These are phyloP conservation scores for Chrysanthemum makinoi DNA, from an alignment of 129 eudicot genomes.

Conservation along the genomic window DNA sequence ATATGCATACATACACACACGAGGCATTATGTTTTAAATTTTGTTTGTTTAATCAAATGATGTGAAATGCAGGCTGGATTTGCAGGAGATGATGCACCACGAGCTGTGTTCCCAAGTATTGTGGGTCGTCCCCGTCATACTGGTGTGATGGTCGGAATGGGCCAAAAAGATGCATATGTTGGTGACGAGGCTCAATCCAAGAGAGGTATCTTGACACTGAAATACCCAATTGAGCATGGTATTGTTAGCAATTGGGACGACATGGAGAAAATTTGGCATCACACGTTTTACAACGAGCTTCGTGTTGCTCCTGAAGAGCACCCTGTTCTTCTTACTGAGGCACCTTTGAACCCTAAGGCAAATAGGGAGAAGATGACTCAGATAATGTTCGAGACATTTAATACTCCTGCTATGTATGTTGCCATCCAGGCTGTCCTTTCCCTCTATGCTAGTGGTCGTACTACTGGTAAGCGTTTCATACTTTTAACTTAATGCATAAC, in stretches of 20 bases:
- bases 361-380: slow-evolving; percentile 75
- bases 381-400: slow-evolving; percentile 68
- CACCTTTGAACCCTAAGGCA: slow-evolving; percentile 66
- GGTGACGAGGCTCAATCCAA: slow-evolving; percentile 76
- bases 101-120: slow-evolving; percentile 63
- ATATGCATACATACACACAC: neutral
- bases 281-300: slow-evolving; percentile 64
- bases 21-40: too few relatives aligned
- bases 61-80: slow-evolving; percentile 51
- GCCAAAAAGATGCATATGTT: slow-evolving; percentile 72
- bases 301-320: slow-evolving; percentile 75
- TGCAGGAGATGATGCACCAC: slow-evolving; percentile 62
- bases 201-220: slow-evolving; percentile 58
- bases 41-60: neutral
- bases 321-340: slow-evolving; percentile 71
- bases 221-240: slow-evolving; percentile 71
- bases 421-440: slow-evolving; percentile 66
- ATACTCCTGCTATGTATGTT: slow-evolving; percentile 67
- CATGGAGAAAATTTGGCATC: slow-evolving; percentile 80
- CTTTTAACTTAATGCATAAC: neutral
- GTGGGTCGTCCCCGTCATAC: slow-evolving; percentile 74
- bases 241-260: slow-evolving; percentile 73
- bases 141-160: slow-evolving; percentile 76
- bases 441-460: slow-evolving; percentile 67
- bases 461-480: slow-evolving; percentile 49